Conservation (phyloP, 2,329 filamentous ascomycete genomes). For the Talaromyces sp. region DNA sequence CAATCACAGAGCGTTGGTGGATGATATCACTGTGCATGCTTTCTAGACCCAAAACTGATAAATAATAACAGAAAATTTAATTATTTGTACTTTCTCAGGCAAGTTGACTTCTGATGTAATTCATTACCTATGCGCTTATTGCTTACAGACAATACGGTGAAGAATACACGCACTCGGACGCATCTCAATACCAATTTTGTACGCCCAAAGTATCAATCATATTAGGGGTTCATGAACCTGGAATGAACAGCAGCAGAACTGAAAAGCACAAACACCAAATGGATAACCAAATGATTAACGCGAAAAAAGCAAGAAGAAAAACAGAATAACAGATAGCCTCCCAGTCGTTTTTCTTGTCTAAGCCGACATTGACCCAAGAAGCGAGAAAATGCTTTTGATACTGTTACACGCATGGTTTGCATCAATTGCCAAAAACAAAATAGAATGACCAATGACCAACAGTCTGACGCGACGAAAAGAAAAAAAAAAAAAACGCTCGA, state of each 20-base stretch:
- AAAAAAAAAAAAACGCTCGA: background rate
- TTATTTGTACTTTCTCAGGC: too few relatives aligned
- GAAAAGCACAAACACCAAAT: slow-evolving; percentile 1
- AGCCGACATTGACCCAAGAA: slow-evolving; percentile 2
- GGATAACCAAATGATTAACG: background rate
- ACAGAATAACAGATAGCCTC: slow-evolving; percentile 15
- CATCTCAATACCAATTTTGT: background rate
- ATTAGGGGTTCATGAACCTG: background rate
- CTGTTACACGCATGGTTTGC: background rate
- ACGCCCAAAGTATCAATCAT: background rate
- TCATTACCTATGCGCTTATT: background rate
- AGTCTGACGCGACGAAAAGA: background rate
- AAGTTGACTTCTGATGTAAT: background rate
- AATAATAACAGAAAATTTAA: background rate
- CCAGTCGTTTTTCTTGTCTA: slow-evolving; percentile 11
- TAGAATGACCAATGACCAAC: background rate
- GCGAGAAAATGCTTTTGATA: slow-evolving; percentile 2
- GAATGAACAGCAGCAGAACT: slow-evolving; percentile 14
- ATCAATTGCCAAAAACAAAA: background rate
- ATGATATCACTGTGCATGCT: background rate
- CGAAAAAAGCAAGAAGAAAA: slow-evolving; percentile 9
- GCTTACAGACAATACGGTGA: slow-evolving; percentile 4
- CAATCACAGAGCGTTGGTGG: background rate
- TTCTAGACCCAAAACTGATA: background rate
- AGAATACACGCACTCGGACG: background rate